These are phyloP conservation scores for Botrytis deweyae DNA, from an alignment of 2,329 filamentous ascomycete genomes.

Conservation along the genomic window DNA sequence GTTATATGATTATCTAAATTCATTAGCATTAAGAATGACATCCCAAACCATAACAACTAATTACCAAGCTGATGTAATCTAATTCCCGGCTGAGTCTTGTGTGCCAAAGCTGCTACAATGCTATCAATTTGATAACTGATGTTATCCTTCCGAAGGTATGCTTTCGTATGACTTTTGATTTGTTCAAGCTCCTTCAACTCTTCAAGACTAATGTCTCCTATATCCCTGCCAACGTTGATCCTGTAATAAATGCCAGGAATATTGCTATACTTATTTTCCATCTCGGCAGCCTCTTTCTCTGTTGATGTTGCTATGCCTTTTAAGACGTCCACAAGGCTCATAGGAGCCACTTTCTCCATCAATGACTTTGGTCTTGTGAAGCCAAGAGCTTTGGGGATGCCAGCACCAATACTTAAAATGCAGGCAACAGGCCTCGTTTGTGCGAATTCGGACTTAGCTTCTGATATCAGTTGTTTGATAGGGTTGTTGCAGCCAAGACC, in stretches of 20 bases:
- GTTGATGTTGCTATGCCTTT: not conserved
- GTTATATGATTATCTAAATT: not conserved
- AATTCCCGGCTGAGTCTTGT: not conserved
- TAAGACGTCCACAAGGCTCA: not conserved
- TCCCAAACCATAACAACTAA: not conserved
- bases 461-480: not conserved
- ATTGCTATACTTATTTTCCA: not conserved
- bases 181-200: not conserved
- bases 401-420: not conserved
- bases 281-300: not conserved
- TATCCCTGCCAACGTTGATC: not conserved
- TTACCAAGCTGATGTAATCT: not conserved
- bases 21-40: not conserved
- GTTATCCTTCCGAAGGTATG: not conserved
- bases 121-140: not conserved
- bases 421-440: not conserved
- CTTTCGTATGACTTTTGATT: not conserved
- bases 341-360: not conserved
- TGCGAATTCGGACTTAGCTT: not conserved
- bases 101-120: not conserved
- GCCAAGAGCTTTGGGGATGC: not conserved
- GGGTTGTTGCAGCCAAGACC: not conserved
- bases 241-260: not conserved
- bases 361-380: not conserved
- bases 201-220: not conserved